Conservation (phyloP, 371 early-diverging fungal genomes). For the Mortierella sp. region DNA sequence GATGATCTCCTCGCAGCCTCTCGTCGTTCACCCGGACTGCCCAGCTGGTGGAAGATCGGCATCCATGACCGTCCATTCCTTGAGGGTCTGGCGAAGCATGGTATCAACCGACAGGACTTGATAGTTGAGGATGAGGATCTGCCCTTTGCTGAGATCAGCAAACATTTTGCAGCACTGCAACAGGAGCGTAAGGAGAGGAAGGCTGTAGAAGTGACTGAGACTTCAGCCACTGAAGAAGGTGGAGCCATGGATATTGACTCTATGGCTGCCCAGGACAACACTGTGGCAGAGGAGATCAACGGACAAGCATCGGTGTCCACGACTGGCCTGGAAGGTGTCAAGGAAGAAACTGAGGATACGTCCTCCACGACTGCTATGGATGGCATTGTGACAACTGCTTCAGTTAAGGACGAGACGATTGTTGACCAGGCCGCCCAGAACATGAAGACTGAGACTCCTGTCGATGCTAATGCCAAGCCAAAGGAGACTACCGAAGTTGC, state of each 20-base stretch:
- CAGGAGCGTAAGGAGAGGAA: constrained; percentile 30
- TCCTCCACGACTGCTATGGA: constrained; percentile 11
- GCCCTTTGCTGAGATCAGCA: constrained; percentile 63
- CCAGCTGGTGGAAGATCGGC: constrained; percentile 79
- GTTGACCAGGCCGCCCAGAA: not conserved
- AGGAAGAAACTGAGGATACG: not conserved
- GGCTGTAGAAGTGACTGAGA: constrained; percentile 12
- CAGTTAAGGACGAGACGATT: not conserved
- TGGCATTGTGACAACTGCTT: constrained; percentile 6
- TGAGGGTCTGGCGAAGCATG: constrained; percentile 78
- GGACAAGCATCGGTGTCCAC: not conserved
- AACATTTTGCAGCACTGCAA: constrained; percentile 17
- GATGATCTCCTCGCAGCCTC: constrained; percentile 45
- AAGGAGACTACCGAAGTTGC: not conserved
- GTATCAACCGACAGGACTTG: constrained; percentile 75
- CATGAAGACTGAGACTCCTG: not conserved
- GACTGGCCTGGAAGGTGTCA: not conserved
- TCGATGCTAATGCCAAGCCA: not conserved
- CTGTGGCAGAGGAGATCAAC: not conserved
- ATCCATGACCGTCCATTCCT: constrained; percentile 78
- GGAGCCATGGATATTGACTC: constrained; percentile 30
- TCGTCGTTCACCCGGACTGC: constrained; percentile 35
- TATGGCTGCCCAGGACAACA: not conserved
- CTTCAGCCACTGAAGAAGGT: constrained; percentile 13
- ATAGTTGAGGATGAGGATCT: constrained; percentile 75